Conservation (phyloP, 164 flowering plant species). For the Nymphaea colorata region DNA sequence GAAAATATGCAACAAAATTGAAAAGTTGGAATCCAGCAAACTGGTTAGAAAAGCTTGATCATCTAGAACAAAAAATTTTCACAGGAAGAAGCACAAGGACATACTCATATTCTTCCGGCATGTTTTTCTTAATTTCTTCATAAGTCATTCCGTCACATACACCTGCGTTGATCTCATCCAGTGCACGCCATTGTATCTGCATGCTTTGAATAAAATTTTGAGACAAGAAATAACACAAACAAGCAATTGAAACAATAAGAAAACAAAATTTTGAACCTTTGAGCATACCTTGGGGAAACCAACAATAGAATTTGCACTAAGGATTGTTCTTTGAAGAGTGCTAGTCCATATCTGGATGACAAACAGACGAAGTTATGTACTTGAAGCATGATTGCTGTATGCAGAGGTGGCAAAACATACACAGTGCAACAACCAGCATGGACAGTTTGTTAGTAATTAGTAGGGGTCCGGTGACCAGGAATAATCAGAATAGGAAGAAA, state of each 20-base stretch:
- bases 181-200: slow-evolving; percentile 99
- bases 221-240: background rate
- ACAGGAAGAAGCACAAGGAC: slow-evolving; percentile 9
- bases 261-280: background rate
- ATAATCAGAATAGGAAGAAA: background rate
- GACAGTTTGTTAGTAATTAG: background rate
- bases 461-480: background rate
- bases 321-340: slow-evolving; percentile 86
- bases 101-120: slow-evolving; percentile 99
- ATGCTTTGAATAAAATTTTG: background rate
- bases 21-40: no score
- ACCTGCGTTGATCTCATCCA: slow-evolving; percentile 97
- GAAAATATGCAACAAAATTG: no score
- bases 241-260: background rate
- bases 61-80: background rate
- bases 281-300: slow-evolving; percentile 86
- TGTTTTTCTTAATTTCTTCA: slow-evolving; percentile 92
- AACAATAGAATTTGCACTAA: slow-evolving; percentile 83
- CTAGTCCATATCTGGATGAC: slow-evolving; percentile 89
- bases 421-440: background rate
- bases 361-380: background rate
- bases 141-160: slow-evolving; percentile 99
- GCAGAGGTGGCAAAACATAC: background rate
- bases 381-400: slow-evolving; percentile 1
- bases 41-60: background rate